Percentiles rank a stretch among this genome's conserved stretches.
These are phyloP conservation scores for Talaromyces sp. DNA, from an alignment of 2,329 filamentous ascomycete genomes.

Conservation along the genomic window DNA sequence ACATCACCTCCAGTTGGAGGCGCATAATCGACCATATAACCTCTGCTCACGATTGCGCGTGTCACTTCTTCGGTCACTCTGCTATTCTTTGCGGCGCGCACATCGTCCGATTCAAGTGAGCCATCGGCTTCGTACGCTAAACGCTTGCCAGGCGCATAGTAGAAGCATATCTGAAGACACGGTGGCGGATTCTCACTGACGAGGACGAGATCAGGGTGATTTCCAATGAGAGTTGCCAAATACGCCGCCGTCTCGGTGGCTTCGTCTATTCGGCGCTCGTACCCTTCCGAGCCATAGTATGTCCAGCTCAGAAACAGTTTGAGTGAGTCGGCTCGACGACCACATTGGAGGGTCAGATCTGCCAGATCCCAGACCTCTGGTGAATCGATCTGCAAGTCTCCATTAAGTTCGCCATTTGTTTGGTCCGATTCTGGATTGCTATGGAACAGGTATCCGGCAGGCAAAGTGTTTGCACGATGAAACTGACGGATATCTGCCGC, in stretches of 20 bases:
- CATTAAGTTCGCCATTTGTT: conserved; percentile 23
- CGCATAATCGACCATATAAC: conserved; percentile 70
- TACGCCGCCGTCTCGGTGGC: conserved; percentile 71
- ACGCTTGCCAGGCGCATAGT: conserved; percentile 64
- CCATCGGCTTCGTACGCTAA: conserved; percentile 40
- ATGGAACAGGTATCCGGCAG: conserved; percentile 84
- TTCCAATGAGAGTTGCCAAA: conserved; percentile 61
- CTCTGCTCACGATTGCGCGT: conserved; percentile 54
- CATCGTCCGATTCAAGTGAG: conserved; percentile 30
- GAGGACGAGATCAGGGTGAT: conserved; percentile 63
- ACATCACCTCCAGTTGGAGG: conserved; percentile 50
- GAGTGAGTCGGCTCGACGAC: conserved; percentile 76
- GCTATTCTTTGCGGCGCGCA: conserved; percentile 52
- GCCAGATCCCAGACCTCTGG: conserved; percentile 81
- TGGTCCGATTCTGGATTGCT: conserved; percentile 43
- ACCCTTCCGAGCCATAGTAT: conserved; percentile 79
- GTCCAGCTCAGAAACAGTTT: conserved; percentile 88
- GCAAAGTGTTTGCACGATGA: conserved; percentile 79
- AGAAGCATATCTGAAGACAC: conserved; percentile 94
- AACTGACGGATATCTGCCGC: conserved; percentile 73
- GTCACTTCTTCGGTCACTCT: conserved; percentile 57
- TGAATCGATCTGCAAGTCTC: conserved; percentile 34
- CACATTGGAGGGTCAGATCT: conserved; percentile 90
- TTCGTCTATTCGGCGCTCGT: conserved; percentile 65
- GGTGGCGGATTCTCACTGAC: conserved; percentile 75